These are phyloP conservation scores for Candida krabiensis DNA, from an alignment of 805 yeast genomes.

Conservation along the genomic window DNA sequence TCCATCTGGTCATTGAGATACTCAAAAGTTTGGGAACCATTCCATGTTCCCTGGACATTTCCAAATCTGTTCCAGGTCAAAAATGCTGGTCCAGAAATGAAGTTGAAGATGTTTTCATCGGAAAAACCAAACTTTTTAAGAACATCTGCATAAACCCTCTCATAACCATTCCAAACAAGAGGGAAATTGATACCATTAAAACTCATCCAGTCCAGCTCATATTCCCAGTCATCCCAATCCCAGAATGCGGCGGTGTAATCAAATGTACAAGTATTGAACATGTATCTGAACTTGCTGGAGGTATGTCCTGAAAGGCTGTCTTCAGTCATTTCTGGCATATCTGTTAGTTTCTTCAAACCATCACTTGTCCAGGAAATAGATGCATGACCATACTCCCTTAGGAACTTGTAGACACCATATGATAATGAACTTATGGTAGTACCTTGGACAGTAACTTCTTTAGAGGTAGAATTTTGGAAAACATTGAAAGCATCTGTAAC, in stretches of 20 bases:
- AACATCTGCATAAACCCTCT: constrained; percentile 6
- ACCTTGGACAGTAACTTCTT: constrained; percentile 6
- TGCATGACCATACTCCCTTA: constrained; percentile 6
- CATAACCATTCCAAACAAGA: constrained; percentile 12
- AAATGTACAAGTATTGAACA: constrained; percentile 10
- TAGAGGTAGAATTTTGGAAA: constrained; percentile 2
- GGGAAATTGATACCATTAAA: constrained; percentile 10
- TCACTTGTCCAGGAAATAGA: constrained; percentile 6
- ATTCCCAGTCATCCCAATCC: constrained; percentile 13
- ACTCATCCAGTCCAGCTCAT: constrained; percentile 13
- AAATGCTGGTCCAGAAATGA: constrained; percentile 10
- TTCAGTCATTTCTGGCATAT: constrained; percentile 3
- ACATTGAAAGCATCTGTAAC: constrained; percentile 3
- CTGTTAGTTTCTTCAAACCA: constrained; percentile 1
- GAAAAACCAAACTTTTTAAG: constrained; percentile 5
- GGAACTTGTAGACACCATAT: constrained; percentile 7
- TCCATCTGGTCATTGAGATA: constrained; percentile 7
- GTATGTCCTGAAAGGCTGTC: constrained; percentile 2
- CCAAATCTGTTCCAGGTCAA: constrained; percentile 11
- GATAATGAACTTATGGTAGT: constrained; percentile 6
- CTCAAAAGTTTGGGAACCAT: constrained; percentile 4
- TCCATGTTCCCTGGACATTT: constrained; percentile 11
- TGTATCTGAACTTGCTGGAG: constrained; percentile 3
- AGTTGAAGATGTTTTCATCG: constrained; percentile 3
- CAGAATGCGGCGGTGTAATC: constrained; percentile 12